Evolutionary conservation across 2,329 filamentous ascomycete genomes (phyloP).

Genomic region (Trichoderma endophyticum): DNA sequence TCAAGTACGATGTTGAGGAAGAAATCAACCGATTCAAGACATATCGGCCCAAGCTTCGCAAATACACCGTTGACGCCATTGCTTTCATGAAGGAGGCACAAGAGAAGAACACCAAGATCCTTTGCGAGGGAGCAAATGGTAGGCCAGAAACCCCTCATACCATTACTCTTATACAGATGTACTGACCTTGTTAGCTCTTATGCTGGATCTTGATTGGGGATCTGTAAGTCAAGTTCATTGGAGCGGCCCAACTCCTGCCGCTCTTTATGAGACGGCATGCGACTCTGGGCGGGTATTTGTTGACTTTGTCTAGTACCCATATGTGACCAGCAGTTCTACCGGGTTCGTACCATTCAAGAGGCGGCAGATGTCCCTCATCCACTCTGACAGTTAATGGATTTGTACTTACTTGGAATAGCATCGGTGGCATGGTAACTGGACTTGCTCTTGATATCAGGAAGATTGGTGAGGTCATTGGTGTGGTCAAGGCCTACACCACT

Average conservation of each 20-base stretch:
- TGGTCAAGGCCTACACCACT: constrained; percentile 69
- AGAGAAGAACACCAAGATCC: constrained; percentile 54
- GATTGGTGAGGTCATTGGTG: constrained; percentile 59
- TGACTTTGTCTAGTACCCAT: constrained; percentile 29
- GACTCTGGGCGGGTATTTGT: background rate
- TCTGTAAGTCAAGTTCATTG: background rate
- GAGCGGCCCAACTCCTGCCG: background rate
- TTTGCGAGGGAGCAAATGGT: constrained; percentile 61
- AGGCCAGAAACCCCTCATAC: background rate
- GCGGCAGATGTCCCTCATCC: background rate
- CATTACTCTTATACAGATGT: background rate
- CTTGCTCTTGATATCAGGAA: constrained; percentile 59
- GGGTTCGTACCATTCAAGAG: constrained; percentile 13
- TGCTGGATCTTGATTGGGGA: constrained; percentile 18
- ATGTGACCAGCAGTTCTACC: constrained; percentile 30
- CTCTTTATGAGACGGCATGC: background rate
- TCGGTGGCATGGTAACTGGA: constrained; percentile 57
- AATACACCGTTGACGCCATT: constrained; percentile 65
- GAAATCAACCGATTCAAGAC: constrained; percentile 62
- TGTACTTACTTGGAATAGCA: background rate
- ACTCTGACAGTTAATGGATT: background rate
- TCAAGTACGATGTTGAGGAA: constrained; percentile 65
- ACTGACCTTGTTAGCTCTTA: constrained; percentile 15
- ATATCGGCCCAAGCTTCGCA: constrained; percentile 55
- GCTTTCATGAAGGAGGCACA: constrained; percentile 62